Conservation (phyloP, 345 rosid species). For the Arabidopsis suecica region DNA sequence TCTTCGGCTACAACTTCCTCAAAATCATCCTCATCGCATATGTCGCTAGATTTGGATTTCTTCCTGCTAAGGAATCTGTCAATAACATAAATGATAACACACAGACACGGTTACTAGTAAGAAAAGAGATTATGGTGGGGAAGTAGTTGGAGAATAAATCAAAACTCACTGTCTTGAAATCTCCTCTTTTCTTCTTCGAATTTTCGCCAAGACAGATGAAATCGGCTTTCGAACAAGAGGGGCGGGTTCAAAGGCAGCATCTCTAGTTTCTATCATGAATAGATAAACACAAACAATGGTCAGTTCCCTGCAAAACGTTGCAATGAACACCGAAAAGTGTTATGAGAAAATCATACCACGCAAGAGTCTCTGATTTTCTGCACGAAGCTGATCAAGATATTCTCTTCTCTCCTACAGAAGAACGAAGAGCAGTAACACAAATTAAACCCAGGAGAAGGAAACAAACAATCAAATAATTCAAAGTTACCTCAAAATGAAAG, state of each 20-base stretch:
- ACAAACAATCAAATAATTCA: background rate
- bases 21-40: constrained; percentile 42
- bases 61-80: constrained; percentile 50
- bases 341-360: constrained; percentile 56
- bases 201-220: constrained; percentile 84
- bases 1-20: constrained; percentile 42
- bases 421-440: constrained; percentile 13
- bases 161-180: constrained; percentile 67
- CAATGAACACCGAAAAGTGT: background rate
- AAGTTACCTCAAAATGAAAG: background rate
- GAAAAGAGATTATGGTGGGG: too few species aligned
- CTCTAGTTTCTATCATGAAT: constrained; percentile 63
- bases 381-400: constrained; percentile 65
- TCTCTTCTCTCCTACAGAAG: constrained; percentile 70
- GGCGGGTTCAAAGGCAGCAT: constrained; percentile 72
- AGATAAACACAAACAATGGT: constrained; percentile 8
- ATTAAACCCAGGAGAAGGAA: background rate
- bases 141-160: background rate
- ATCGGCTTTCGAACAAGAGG: constrained; percentile 75
- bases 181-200: constrained; percentile 78
- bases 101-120: constrained; percentile 6
- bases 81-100: constrained; percentile 19
- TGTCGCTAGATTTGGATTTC: constrained; percentile 39
- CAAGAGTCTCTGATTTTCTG: constrained; percentile 83
- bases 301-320: constrained; percentile 1